Conservation (phyloP, 768 basidiomycete genomes). For the Kwoniella sp. region DNA sequence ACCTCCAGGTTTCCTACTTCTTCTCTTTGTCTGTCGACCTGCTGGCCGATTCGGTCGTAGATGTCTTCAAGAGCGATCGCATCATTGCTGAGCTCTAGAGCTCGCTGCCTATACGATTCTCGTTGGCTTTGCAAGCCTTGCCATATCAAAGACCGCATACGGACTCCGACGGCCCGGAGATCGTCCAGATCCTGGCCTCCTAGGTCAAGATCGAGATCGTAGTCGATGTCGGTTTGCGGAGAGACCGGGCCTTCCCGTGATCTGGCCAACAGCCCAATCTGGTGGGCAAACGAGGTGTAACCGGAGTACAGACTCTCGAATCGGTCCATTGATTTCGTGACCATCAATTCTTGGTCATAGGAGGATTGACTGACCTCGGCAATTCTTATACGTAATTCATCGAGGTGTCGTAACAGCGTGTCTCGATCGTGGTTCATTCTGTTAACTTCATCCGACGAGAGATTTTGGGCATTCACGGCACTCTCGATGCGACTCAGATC, state of each 20-base stretch:
- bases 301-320: slow-evolving; percentile 79
- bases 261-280: slow-evolving; percentile 71
- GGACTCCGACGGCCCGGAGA: slow-evolving; percentile 65
- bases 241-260: slow-evolving; percentile 32
- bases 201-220: slow-evolving; percentile 77
- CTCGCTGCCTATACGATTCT: slow-evolving; percentile 70
- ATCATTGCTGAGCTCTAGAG: slow-evolving; percentile 72
- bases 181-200: slow-evolving; percentile 71
- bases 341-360: slow-evolving; percentile 78
- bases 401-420: slow-evolving; percentile 59
- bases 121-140: slow-evolving; percentile 73
- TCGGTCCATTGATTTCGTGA: slow-evolving; percentile 74
- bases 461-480: slow-evolving; percentile 80
- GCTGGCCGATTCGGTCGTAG: slow-evolving; percentile 71
- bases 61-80: slow-evolving; percentile 79
- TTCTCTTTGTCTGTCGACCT: slow-evolving; percentile 79
- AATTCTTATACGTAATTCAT: slow-evolving; percentile 68
- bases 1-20: slow-evolving; percentile 74
- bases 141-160: slow-evolving; percentile 72
- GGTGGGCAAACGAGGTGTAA: slow-evolving; percentile 74
- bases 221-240: slow-evolving; percentile 61
- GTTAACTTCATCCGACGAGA: slow-evolving; percentile 85
- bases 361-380: slow-evolving; percentile 71
- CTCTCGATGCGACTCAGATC: slow-evolving; percentile 68
- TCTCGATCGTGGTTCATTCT: slow-evolving; percentile 91